Base-by-base conservation (phyloP, 192 early-diverging fungal genomes). In the Coemansia pectinata region DNA sequence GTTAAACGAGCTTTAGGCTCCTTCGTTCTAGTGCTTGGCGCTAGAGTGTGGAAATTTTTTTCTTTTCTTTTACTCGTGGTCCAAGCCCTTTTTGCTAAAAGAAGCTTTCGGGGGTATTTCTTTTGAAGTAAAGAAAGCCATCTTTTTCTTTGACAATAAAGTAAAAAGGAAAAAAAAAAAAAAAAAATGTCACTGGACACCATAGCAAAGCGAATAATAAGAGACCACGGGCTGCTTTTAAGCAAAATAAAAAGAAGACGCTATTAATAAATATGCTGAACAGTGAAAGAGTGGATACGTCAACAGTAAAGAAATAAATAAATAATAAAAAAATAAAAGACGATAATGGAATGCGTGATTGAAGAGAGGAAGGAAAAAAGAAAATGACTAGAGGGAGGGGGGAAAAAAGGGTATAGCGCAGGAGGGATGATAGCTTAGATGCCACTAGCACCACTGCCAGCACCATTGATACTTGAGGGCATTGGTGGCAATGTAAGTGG, bases 401-500 rank as follows among this genome's bases (percentile, higher is more conserved):
- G 21, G 21, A 21, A 21, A 21, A 39, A 14, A 47, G 41, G 41
- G 47, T 21, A 50, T 39, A 19, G 61, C 29, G 12, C 25, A 25
- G 44, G 17, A 38, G 9, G 9, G 7, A 19, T 39, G 42, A 25
- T 42, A 27, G 23, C 7, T 47, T 29, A 71, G 52, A 58, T 17
- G 55, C 55, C 55, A n/a, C 31, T 34, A 11, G 50, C 41, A 17
- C 33, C 48, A 47, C 23, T 15, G 33, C 48, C 41, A 17, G 41
- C 47, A 48, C 65, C 55, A 21, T 76, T 75, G 31, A 64, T 39
- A 59, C 47, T 52, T 21, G 78, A 45, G 4, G 72, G 70, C 66
- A 68, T 65, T 7, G 73, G 67, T 5, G 78, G 78, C 55, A 76
- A 64, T 14, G 64, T 50, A 31, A 79, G 65, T n/a, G 67, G 62